These are phyloP conservation scores for Candida michaelii DNA, from an alignment of 805 yeast species.

Conservation along the genomic window DNA sequence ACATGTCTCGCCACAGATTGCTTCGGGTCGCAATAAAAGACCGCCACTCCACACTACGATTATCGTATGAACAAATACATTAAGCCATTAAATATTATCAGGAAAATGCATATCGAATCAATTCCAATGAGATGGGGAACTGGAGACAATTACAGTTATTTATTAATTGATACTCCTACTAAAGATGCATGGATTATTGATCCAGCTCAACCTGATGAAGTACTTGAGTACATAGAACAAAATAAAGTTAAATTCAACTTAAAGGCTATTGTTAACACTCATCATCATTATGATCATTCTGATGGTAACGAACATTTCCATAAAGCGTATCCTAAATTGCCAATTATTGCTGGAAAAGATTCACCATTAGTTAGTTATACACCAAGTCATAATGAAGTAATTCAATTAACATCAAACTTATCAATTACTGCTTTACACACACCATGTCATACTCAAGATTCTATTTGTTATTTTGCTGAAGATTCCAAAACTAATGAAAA, in stretches of 20 bases:
- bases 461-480: slow-evolving; percentile 78
- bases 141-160: slow-evolving; percentile 89
- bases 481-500: slow-evolving; percentile 64
- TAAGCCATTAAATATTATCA: slow-evolving; percentile 3
- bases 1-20: too few species aligned
- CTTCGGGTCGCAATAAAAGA: too few species aligned
- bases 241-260: slow-evolving; percentile 47
- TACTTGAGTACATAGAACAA: slow-evolving; percentile 44
- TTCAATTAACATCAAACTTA: slow-evolving; percentile 63
- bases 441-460: slow-evolving; percentile 97
- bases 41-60: background rate
- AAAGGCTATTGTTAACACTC: slow-evolving; percentile 86
- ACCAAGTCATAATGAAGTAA: slow-evolving; percentile 62
- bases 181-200: slow-evolving; percentile 81
- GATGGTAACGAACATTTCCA: slow-evolving; percentile 70
- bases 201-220: slow-evolving; percentile 85
- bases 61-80: background rate
- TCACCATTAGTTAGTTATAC: slow-evolving; percentile 71
- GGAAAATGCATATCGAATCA: slow-evolving; percentile 77
- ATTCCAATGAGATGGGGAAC: slow-evolving; percentile 94
- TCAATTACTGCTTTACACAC: slow-evolving; percentile 83
- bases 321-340: slow-evolving; percentile 43
- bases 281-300: slow-evolving; percentile 94
- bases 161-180: slow-evolving; percentile 66
- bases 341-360: slow-evolving; percentile 82